Base-by-base conservation (phyloP, 2,329 filamentous ascomycete genomes). In the Ascochyta koolunga region DNA sequence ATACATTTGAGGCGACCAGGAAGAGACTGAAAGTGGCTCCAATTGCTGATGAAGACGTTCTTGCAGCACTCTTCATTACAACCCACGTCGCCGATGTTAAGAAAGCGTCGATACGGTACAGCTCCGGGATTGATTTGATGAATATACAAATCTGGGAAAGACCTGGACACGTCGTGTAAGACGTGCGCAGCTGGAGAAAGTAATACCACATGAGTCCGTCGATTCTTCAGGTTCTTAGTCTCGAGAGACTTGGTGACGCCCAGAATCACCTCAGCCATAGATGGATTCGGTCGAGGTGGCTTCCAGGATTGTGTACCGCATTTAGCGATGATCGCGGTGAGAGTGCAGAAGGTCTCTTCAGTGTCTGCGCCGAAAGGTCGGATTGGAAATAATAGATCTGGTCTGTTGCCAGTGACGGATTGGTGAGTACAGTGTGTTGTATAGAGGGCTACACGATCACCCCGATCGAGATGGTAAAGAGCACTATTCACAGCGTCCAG, bases 391-490 rank as follows among this genome's bases (percentile, higher is more conserved):
- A 67, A 46, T 9, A 61, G n/a, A 8, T 71, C 68, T 19, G 67
- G 67, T 22, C 58, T 54, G 32, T 61, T 72, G 16, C 67, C 62
- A 7, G 64, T 66, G 25, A 69, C 60, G 9, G 54, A 24, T 10
- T 61, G 62, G 39, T 71, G 69, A 18, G 62, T 69, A 35, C 69
- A 71, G 36, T 72, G 66, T 1, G 70, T 71, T 1, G 67, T 64
- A 41, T 67, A 73, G 21, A 73, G 48, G 2, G 66, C 68, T 29
- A 72, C 19, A 15, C 69, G 67, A 45, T 72, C 70, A 18, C 52
- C 58, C 2, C 37, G 44, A 18, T 50, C 43, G 16, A 71, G 42
- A 31, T 67, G 57, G 29, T 63, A 47, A 11, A 69, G 42, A 9
- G 61, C 56, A 15, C 59, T 61, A 2, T 58, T 60, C 22, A 64